Evolutionary conservation across 176 grass and related monocot genomes (phyloP), one percentile per base, ranked within the genome.

Genomic region (Oryza coarctata): DNA sequence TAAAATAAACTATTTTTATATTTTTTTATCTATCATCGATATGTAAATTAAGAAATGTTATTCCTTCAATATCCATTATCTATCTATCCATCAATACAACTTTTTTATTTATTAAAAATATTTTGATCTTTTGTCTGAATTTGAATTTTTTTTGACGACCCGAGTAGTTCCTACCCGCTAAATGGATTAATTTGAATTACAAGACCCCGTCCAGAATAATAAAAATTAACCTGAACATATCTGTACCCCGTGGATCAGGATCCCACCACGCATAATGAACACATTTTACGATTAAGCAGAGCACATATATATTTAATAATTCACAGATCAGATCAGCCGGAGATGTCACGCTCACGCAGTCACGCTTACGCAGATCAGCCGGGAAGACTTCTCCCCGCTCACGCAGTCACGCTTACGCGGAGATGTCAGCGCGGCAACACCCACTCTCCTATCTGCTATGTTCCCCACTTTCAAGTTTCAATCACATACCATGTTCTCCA

Each of bases 311-410:
- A 15, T 2, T 34, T 25, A 80, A 12, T 2, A 39, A 0, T 39
- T 39, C 12, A 23, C 50, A 62, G 52, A 82, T 81, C 47, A 7
- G 55, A 84, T 65, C 40, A 76, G 38, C 25, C 12, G 17, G 68
- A 36, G 31, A 70, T 64, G 64, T 85, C 75, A 43, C 39, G 8
- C 15, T 52, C 17, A 52, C 17, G 50, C 20, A n/a, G 39, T 26
- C 30, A 29, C 25, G 71, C 70, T 84, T 78, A 84, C 63, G 87
- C 75, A 75, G 69, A 74, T 29, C 72, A 26, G 7, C 17, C n/a
- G n/a, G n/a, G n/a, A 12, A 36, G 31, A 70, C 70, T 70, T 85
- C 35, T 26, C 87, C 75, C 62, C 39, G 8, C 15, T 52, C 17
- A 52, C 17, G 50, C 20, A n/a, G 39, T 26, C 30, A 29, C 25